phyloP scores from a whole-genome alignment of 768 basidiomycete species.

The Phylloporus arenicola region DNA sequence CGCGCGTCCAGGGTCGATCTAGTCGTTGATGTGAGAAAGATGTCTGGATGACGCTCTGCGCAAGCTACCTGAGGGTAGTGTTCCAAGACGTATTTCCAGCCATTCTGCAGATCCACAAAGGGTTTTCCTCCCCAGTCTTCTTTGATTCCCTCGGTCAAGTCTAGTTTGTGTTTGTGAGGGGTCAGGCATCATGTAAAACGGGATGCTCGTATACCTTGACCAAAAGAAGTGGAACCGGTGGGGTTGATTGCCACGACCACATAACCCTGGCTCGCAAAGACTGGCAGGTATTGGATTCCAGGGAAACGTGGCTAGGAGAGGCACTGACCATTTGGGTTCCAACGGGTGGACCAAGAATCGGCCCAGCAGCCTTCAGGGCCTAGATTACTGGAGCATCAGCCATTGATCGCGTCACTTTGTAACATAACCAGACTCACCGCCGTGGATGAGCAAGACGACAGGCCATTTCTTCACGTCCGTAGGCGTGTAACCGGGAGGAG shows the following conservation, averaged over 20 bases:
- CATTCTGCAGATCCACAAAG: slow-evolving; percentile 68
- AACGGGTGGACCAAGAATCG: slow-evolving; percentile 85
- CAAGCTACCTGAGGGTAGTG: slow-evolving; percentile 58
- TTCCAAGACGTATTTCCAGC: slow-evolving; percentile 66
- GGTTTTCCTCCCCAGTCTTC: slow-evolving; percentile 86
- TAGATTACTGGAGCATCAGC: slow-evolving; percentile 17
- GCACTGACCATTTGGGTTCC: slow-evolving; percentile 77
- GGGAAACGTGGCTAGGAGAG: not conserved
- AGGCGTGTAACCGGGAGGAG: slow-evolving; percentile 70
- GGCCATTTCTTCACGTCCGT: slow-evolving; percentile 74
- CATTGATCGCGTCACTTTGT: not conserved
- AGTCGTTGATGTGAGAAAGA: not conserved
- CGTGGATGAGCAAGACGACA: slow-evolving; percentile 74
- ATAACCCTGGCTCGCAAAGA: slow-evolving; percentile 86
- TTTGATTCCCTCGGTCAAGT: slow-evolving; percentile 73
- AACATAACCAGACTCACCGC: slow-evolving; percentile 37
- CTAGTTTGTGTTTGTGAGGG: slow-evolving; percentile 31
- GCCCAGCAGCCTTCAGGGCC: slow-evolving; percentile 84
- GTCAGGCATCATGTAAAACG: not conserved
- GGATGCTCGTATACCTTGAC: slow-evolving; percentile 52
- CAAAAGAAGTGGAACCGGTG: slow-evolving; percentile 90
- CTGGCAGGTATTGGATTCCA: slow-evolving; percentile 28
- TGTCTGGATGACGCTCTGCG: not conserved
- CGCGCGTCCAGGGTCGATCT: slow-evolving; percentile 67
- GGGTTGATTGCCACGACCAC: slow-evolving; percentile 86